phyloP scores from a whole-genome alignment of 768 basidiomycete species.

The Nidula microcarpa region DNA sequence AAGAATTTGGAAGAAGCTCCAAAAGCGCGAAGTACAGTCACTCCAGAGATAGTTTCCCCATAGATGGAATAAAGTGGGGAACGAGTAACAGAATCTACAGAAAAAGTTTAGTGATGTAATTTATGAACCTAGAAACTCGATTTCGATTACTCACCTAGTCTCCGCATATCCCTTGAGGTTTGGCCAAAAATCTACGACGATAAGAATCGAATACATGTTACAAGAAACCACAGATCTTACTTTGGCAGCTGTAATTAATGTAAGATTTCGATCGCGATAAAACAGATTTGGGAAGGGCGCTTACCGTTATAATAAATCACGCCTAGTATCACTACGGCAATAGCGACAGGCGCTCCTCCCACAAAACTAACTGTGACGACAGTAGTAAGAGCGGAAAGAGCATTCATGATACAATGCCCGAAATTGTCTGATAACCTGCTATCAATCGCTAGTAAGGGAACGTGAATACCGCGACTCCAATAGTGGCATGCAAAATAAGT shows the following conservation, averaged over 20 bases:
- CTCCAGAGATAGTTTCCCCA: slow-evolving; percentile 32
- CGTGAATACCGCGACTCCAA: slow-evolving; percentile 12
- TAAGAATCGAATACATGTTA: not conserved
- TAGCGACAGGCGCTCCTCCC: slow-evolving; percentile 73
- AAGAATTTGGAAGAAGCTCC: slow-evolving; percentile 82
- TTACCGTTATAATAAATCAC: slow-evolving; percentile 70
- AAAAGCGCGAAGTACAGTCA: slow-evolving; percentile 62
- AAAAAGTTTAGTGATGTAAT: slow-evolving; percentile 1
- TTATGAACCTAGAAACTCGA: not conserved
- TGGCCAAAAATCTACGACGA: slow-evolving; percentile 28
- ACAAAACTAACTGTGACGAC: slow-evolving; percentile 72
- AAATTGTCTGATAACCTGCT: slow-evolving; percentile 83
- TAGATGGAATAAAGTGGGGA: slow-evolving; percentile 37
- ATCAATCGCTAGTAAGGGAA: slow-evolving; percentile 57
- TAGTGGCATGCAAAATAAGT: slow-evolving; percentile 9
- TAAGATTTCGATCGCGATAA: too few relatives aligned
- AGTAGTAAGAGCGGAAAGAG: slow-evolving; percentile 65
- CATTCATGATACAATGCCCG: slow-evolving; percentile 72
- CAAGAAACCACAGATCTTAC: slow-evolving; percentile 12
- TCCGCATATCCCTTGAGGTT: slow-evolving; percentile 26
- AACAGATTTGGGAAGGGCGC: slow-evolving; percentile 8
- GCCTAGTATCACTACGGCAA: slow-evolving; percentile 54
- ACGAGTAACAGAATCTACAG: slow-evolving; percentile 42
- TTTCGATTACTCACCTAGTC: slow-evolving; percentile 51
- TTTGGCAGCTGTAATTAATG: slow-evolving; percentile 27